phyloP scores from a whole-genome alignment of 768 basidiomycete genomes.

The Bullera alba region DNA sequence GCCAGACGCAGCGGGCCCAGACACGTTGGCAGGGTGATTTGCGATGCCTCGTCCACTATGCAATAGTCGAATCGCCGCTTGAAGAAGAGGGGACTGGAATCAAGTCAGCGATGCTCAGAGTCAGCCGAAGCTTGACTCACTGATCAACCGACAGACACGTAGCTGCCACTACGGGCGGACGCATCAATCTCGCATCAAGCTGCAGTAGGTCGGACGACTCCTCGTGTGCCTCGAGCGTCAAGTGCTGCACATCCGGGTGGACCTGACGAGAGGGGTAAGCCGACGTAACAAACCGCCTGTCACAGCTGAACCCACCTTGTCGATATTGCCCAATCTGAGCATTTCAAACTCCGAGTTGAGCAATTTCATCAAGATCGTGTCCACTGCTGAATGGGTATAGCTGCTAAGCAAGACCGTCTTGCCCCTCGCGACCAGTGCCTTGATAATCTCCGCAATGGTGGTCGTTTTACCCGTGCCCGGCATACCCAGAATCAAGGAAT shows the following conservation, averaged over 20 bases:
- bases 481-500: slow-evolving; percentile 91
- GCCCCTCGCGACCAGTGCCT: slow-evolving; percentile 65
- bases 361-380: slow-evolving; percentile 86
- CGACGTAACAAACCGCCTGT: too few relatives aligned
- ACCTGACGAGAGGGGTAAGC: slow-evolving; percentile 52
- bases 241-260: slow-evolving; percentile 68
- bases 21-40: slow-evolving; percentile 92
- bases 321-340: slow-evolving; percentile 77
- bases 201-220: slow-evolving; percentile 67
- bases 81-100: slow-evolving; percentile 68
- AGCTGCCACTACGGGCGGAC: slow-evolving; percentile 88
- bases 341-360: slow-evolving; percentile 62
- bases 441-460: slow-evolving; percentile 81
- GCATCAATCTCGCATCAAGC: slow-evolving; percentile 72
- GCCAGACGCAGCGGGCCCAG: slow-evolving; percentile 87
- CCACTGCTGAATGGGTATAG: slow-evolving; percentile 97
- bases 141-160: slow-evolving; percentile 92
- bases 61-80: slow-evolving; percentile 87
- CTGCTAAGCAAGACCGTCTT: slow-evolving; percentile 84
- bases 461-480: slow-evolving; percentile 98
- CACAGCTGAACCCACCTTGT: slow-evolving; percentile 59
- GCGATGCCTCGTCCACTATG: slow-evolving; percentile 96
- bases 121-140: slow-evolving; percentile 52
- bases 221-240: slow-evolving; percentile 58
- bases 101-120: slow-evolving; percentile 5